phyloP scores from a whole-genome alignment of 352 stramenopile genomes.

The Pythium aphanidermatum region DNA sequence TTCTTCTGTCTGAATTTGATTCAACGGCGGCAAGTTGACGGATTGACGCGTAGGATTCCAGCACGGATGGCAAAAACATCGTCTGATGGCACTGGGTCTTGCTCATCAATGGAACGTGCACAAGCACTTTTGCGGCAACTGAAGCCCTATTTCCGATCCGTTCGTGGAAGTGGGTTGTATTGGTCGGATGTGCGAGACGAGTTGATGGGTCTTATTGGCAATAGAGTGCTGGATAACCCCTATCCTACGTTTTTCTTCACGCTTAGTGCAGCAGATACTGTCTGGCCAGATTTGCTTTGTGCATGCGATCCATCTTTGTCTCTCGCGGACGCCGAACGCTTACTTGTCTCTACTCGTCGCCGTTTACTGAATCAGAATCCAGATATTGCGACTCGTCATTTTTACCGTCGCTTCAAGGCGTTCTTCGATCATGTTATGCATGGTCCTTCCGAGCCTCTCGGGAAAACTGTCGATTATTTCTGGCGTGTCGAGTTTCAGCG shows the following conservation, averaged over 20 bases:
- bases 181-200: slow-evolving; percentile 16
- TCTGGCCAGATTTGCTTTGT: slow-evolving; percentile 23
- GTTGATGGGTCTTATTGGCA: slow-evolving; percentile 17
- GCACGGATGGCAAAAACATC: not conserved
- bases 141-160: slow-evolving; percentile 16
- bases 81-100: not conserved
- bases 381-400: slow-evolving; percentile 17
- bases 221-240: slow-evolving; percentile 8
- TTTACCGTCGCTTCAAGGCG: slow-evolving; percentile 17
- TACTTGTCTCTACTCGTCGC: not conserved
- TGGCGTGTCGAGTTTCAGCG: slow-evolving; percentile 22
- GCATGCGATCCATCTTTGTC: slow-evolving; percentile 9
- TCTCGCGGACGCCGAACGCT: not conserved
- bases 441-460: not conserved
- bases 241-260: slow-evolving; percentile 23
- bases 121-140: slow-evolving; percentile 7
- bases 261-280: slow-evolving; percentile 23
- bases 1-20: slow-evolving; percentile 25
- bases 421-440: slow-evolving; percentile 14
- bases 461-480: slow-evolving; percentile 11
- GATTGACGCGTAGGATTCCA: slow-evolving; percentile 6
- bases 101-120: slow-evolving; percentile 4
- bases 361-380: slow-evolving; percentile 16
- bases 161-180: slow-evolving; percentile 15
- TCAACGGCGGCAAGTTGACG: slow-evolving; percentile 20